Conservation (phyloP, 768 basidiomycete species). For the Trametopsis cervina region DNA sequence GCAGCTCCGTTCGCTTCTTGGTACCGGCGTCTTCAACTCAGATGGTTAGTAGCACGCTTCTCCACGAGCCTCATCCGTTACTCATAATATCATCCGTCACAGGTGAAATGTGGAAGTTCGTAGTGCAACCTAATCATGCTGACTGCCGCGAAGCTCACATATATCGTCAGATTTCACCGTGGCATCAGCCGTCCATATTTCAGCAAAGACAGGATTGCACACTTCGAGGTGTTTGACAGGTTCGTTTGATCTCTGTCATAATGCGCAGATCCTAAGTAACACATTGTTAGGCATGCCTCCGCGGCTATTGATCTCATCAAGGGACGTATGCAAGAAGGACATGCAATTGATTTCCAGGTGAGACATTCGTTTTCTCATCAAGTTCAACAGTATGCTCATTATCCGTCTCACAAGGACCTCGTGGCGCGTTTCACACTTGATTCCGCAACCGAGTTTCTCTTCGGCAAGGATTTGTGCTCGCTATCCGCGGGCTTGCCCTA, state of each 20-base stretch:
- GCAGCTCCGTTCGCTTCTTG: conserved; percentile 33
- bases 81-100: too few relatives aligned
- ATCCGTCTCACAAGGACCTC: conserved; percentile 33
- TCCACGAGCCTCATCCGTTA: too few relatives aligned
- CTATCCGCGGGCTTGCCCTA: conserved; percentile 43
- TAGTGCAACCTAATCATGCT: too few relatives aligned
- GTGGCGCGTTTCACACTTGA: conserved; percentile 53
- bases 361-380: not conserved
- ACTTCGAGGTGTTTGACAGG: conserved; percentile 22
- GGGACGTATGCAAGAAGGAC: conserved; percentile 12
- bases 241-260: not conserved
- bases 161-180: conserved; percentile 51
- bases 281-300: conserved; percentile 9
- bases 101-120: conserved; percentile 71
- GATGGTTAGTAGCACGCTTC: conserved; percentile 32
- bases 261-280: not conserved
- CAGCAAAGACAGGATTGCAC: conserved; percentile 21
- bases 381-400: not conserved
- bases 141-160: too few relatives aligned
- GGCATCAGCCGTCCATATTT: conserved; percentile 69
- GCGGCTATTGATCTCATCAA: conserved; percentile 7
- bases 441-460: conserved; percentile 52
- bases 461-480: conserved; percentile 39
- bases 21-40: conserved; percentile 54
- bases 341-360: conserved; percentile 15